Evolutionary conservation across 1,284 basidiomycete species (phyloP), one percentile per base, ranked within the genome.

Genomic region (Chiua sp.): DNA sequence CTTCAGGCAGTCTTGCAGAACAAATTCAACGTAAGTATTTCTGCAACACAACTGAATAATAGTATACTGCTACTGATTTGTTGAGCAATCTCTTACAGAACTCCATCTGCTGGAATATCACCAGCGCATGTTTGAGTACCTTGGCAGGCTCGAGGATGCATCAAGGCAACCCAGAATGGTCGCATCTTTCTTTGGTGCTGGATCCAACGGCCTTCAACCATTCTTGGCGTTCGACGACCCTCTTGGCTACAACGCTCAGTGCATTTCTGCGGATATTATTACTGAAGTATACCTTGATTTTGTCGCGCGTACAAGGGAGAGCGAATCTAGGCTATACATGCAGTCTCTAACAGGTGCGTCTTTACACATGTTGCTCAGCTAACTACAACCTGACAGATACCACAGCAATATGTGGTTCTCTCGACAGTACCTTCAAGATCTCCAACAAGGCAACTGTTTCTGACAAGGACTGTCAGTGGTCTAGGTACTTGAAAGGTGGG

Each of bases 351-450:
- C 35, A 22, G 54, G 47, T 55, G 12, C 50, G 35, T 37, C 35
- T 37, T 37, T 13, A 16, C 15, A 37, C 35, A 16, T 37, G 35
- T 37, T 12, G 16, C 35, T 16, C 16, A 37, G 16, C 35, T 37
- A 37, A 37, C 35, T 16, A 37, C 16, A 37, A 37, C 35, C 35
- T 37, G 35, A 37, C 16, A 12, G 35, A 37, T 16, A 13, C 35
- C 16, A 8, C 22, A 53, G 52, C 28, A 8, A 60, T 57, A 15
- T 59, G 59, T 2, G 33, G 42, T 18, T 60, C 55, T 8, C 11
- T 57, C 2, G 28, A 60, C 16, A 57, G 47, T 26, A 32, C 32
- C 32, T 32, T 32, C 32, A 32, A 32, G 32, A 32, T 4, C 7
- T 32, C 32, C 32, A 32, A 32, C 32, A 32, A 32, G 32, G 32